Evolutionary conservation across 2,329 filamentous ascomycete genomes (phyloP).

Genomic region (Fusarium beomiforme): DNA sequence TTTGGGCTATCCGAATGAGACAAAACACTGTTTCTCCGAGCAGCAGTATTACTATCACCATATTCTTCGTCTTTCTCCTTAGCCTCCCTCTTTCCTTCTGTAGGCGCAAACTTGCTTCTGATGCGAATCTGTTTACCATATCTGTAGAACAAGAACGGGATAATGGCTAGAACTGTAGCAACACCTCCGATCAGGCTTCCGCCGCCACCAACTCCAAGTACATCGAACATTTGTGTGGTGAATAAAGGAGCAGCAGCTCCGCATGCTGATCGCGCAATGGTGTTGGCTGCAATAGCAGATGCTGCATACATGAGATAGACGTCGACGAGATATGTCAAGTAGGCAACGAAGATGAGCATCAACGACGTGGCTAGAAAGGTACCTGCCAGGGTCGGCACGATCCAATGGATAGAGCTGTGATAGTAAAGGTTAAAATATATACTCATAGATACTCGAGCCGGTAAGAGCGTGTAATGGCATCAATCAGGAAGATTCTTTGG

Average conservation of each 20-base stretch:
- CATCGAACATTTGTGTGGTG: constrained; percentile 31
- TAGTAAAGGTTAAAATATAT: not conserved
- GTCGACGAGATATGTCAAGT: constrained; percentile 33
- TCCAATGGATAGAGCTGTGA: constrained; percentile 26
- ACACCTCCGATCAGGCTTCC: constrained; percentile 32
- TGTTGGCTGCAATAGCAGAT: constrained; percentile 34
- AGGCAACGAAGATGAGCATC: constrained; percentile 36
- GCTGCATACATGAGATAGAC: constrained; percentile 34
- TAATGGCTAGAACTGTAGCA: constrained; percentile 20
- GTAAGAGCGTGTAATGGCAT: not conserved
- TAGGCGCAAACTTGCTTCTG: constrained; percentile 33
- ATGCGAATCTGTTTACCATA: constrained; percentile 32
- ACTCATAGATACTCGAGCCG: not conserved
- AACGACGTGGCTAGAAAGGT: constrained; percentile 29
- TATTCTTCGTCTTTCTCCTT: constrained; percentile 16
- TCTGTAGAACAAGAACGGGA: constrained; percentile 35
- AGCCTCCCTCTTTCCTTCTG: not conserved
- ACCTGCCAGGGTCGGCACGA: constrained; percentile 31
- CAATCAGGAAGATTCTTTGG: too few relatives aligned
- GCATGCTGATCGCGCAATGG: constrained; percentile 28
- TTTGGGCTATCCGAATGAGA: not conserved
- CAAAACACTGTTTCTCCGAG: not conserved
- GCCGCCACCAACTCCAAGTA: constrained; percentile 30
- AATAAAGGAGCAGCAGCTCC: constrained; percentile 35
- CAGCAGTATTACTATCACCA: not conserved